phyloP scores from a whole-genome alignment of 495 filamentous ascomycete species.

The Penicillium maclennaniae region DNA sequence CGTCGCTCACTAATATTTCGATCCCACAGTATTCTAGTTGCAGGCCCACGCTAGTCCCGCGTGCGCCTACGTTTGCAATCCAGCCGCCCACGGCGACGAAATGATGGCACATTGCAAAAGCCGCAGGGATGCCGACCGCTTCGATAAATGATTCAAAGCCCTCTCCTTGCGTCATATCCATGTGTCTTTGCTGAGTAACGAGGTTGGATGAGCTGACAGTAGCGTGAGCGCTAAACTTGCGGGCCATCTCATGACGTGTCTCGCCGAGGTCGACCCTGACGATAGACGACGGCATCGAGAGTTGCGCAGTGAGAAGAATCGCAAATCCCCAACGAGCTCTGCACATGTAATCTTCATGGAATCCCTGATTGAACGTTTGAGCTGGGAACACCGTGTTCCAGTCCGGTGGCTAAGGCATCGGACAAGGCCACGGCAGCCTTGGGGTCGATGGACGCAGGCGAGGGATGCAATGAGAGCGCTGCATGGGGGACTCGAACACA shows the following conservation, averaged over 20 bases:
- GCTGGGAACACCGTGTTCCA: constrained; percentile 48
- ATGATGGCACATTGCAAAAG: constrained; percentile 44
- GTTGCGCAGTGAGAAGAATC: constrained; percentile 40
- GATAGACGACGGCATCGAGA: constrained; percentile 42
- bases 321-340: constrained; percentile 51
- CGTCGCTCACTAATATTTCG: constrained; percentile 39
- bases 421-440: constrained; percentile 39
- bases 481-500: constrained; percentile 47
- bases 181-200: constrained; percentile 29
- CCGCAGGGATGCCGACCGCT: constrained; percentile 47
- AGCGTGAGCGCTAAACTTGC: constrained; percentile 40
- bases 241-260: constrained; percentile 40
- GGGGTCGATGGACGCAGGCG: constrained; percentile 35
- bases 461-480: constrained; percentile 35
- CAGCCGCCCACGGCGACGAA: constrained; percentile 46
- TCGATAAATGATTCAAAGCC: constrained; percentile 54
- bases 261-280: constrained; percentile 45
- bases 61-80: constrained; percentile 53
- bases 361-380: constrained; percentile 39
- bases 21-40: constrained; percentile 41
- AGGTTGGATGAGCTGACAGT: constrained; percentile 28
- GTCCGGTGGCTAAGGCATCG: constrained; percentile 48
- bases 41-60: constrained; percentile 41
- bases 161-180: constrained; percentile 37
- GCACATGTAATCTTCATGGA: constrained; percentile 49